Conservation (phyloP, 2,329 filamentous ascomycete genomes). For the Sporothrix dimorphospora region DNA sequence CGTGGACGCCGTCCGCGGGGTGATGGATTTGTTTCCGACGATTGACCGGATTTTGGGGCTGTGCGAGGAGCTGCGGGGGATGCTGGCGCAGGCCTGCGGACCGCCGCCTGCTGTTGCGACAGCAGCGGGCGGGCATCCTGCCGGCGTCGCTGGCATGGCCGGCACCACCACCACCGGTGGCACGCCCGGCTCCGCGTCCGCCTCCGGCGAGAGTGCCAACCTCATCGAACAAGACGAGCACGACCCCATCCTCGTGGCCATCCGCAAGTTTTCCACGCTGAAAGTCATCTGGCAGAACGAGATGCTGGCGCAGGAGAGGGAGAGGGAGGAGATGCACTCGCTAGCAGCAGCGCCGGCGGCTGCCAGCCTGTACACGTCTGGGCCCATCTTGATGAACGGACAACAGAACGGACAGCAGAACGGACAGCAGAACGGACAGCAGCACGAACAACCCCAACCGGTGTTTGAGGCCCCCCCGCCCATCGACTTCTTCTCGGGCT, state of each 20-base stretch:
- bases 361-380: no score
- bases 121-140: no score
- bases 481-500: constrained; percentile 5
- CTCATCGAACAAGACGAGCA: constrained; percentile 1
- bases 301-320: background rate
- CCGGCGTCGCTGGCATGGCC: background rate
- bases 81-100: background rate
- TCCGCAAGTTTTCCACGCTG: constrained; percentile 11
- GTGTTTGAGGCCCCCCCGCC: background rate
- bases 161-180: no score
- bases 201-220: no score
- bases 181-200: background rate
- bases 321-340: no score
- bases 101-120: no score
- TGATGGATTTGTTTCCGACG: constrained; percentile 41
- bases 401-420: no score
- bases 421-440: background rate
- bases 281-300: constrained; percentile 26
- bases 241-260: constrained; percentile 9
- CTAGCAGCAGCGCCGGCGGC: no score
- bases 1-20: constrained; percentile 38
- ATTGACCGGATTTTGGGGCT: constrained; percentile 34
- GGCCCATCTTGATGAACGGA: background rate
- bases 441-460: background rate
- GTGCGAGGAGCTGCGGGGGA: constrained; percentile 22